These are phyloP conservation scores for Mycena floridula DNA, from an alignment of 768 basidiomycete species.

Conservation along the genomic window DNA sequence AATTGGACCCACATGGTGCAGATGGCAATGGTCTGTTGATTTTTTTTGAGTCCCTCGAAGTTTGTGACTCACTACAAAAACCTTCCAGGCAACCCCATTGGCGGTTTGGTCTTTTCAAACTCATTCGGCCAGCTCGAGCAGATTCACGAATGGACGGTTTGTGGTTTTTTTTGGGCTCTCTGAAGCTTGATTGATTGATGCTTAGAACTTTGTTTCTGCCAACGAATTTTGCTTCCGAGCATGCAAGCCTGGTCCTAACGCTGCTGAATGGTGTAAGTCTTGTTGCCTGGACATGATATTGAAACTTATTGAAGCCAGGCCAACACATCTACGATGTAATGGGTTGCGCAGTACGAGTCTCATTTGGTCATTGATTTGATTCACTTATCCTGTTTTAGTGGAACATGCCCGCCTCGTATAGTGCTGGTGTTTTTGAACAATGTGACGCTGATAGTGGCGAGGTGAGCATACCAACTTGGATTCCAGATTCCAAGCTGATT, in stretches of 20 bases:
- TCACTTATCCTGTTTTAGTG: no score
- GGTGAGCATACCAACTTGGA: constrained; percentile 20
- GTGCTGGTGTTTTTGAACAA: constrained; percentile 37
- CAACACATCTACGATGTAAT: constrained; percentile 17
- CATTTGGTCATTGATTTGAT: no score
- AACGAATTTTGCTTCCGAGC: constrained; percentile 51
- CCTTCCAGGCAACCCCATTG: constrained; percentile 29
- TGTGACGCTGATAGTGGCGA: constrained; percentile 49
- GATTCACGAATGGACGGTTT: constrained; percentile 51
- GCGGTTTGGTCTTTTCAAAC: constrained; percentile 45
- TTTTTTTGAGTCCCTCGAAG: not conserved
- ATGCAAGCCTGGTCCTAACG: constrained; percentile 23
- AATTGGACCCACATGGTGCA: constrained; percentile 55
- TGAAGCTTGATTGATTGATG: constrained; percentile 4
- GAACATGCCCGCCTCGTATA: constrained; percentile 55
- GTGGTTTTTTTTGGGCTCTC: not conserved
- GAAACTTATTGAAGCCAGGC: constrained; percentile 1
- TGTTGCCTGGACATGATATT: not conserved
- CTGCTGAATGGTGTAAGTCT: constrained; percentile 13
- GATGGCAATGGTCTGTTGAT: constrained; percentile 26
- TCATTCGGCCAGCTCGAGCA: constrained; percentile 38
- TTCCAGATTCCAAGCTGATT: constrained; percentile 1
- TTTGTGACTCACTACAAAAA: not conserved
- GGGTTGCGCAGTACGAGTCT: no score
- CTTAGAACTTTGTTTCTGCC: constrained; percentile 38